Evolutionary conservation across 805 yeast species (phyloP).

Genomic region (Ogataea paradorogensis): DNA sequence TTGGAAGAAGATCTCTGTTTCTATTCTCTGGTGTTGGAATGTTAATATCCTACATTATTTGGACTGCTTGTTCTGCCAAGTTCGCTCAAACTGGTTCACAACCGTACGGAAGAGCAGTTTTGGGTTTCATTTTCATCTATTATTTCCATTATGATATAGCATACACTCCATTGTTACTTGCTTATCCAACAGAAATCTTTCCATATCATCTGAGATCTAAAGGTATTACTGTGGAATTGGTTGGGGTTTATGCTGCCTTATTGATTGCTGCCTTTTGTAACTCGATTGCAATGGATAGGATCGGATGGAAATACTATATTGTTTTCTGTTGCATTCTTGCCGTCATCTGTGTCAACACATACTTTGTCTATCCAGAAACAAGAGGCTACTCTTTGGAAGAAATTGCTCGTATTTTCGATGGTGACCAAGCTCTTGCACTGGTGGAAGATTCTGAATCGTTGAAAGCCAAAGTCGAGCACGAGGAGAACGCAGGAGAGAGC

Average conservation of each 20-base stretch:
- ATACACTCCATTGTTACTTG: slow-evolving; percentile 43
- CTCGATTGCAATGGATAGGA: slow-evolving; percentile 39
- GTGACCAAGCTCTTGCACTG: slow-evolving; percentile 8
- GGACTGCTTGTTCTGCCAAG: slow-evolving; percentile 48
- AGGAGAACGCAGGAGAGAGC: slow-evolving; percentile 6
- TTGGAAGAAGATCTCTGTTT: slow-evolving; percentile 39
- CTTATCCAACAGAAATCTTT: slow-evolving; percentile 49
- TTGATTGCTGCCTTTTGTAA: slow-evolving; percentile 26
- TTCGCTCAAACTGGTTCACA: slow-evolving; percentile 10
- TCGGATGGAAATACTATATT: slow-evolving; percentile 38
- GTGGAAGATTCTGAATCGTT: slow-evolving; percentile 6
- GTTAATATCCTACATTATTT: slow-evolving; percentile 39
- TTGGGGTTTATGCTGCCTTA: slow-evolving; percentile 16
- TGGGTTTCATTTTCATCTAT: slow-evolving; percentile 26
- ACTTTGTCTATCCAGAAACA: slow-evolving; percentile 48
- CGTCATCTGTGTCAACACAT: slow-evolving; percentile 23
- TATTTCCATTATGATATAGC: slow-evolving; percentile 43
- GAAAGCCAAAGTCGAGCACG: slow-evolving; percentile 15
- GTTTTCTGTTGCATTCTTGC: slow-evolving; percentile 34
- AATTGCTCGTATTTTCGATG: slow-evolving; percentile 43
- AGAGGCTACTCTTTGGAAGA: slow-evolving; percentile 40
- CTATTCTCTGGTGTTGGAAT: slow-evolving; percentile 36
- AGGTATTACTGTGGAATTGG: slow-evolving; percentile 48
- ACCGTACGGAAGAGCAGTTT: slow-evolving; percentile 26
- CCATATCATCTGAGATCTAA: slow-evolving; percentile 56